Evolutionary conservation across 495 filamentous ascomycete genomes (phyloP), one percentile per base, ranked within the genome.

Genomic region (Beverwykella pulmonaria): DNA sequence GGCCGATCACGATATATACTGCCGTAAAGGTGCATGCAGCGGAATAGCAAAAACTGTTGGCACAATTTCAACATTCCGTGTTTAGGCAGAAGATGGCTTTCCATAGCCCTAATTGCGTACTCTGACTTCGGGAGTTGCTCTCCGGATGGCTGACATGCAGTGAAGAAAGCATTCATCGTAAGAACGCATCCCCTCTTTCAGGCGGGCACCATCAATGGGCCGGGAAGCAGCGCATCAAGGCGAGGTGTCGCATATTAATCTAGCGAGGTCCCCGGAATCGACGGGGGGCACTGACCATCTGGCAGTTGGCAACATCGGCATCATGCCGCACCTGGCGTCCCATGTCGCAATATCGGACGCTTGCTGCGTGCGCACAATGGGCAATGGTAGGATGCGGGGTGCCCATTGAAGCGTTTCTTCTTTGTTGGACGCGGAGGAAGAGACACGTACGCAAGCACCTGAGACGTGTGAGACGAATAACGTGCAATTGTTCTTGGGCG

Each of bases 261-360:
- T 54, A 44, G 39, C 39, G 39, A 44, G 39, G 60, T 15, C 22
- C 34, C 46, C 44, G 39, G 44, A 39, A 23, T 49, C 41, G 7
- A 3, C 12, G 14, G 44, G 39, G 23, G 15, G 39, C 57, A 49
- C 57, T 44, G 57, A 49, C 57, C 44, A 58, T 6, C 57, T 12
- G 39, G 17, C 39, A n/a, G 39, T 44, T 12, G 39, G 39, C 39
- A 44, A n/a, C 39, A 34, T 44, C 17, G 39, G 39, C 39, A 44
- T 44, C 41, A n/a, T 6, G 14, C 32, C 7, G 22, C 60, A 54
- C 6, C 41, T 63, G 23, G 34, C 7, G 26, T 19, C 12, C 20
- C 36, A 44, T 55, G 60, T 63, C 60, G 60, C 60, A 26, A 63
- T 63, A 9, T 25, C 32, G 27, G 46, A 17, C 27, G 23, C 26